Percentiles rank a stretch among this genome's conserved stretches.
phyloP scores from a whole-genome alignment of 345 rosid species.

The Populus euphratica region DNA sequence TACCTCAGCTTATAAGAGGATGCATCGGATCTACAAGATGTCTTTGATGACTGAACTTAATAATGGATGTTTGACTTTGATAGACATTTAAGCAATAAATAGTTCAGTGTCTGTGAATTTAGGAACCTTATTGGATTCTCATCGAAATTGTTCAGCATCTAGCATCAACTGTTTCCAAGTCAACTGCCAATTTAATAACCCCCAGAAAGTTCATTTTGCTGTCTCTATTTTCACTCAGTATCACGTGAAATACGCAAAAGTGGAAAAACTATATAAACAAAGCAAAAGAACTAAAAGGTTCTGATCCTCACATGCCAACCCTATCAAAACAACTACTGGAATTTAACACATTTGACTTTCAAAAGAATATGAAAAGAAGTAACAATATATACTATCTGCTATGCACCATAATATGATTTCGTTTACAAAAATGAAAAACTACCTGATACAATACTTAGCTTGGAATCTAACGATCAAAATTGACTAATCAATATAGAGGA shows the following conservation, averaged over 20 bases:
- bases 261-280: background rate
- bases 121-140: background rate
- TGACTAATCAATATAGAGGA: background rate
- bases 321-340: background rate
- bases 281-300: background rate
- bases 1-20: background rate
- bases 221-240: background rate
- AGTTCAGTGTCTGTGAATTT: background rate
- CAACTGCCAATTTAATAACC: background rate
- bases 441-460: background rate
- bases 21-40: background rate
- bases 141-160: background rate
- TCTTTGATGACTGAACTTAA: background rate
- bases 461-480: background rate
- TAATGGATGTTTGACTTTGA: too few species aligned
- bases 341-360: background rate
- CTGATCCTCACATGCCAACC: background rate
- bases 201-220: background rate
- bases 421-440: background rate
- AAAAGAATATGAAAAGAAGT: background rate
- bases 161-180: background rate
- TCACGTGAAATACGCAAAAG: constrained; percentile 3
- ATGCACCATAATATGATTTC: background rate
- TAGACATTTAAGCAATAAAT: too few species aligned
- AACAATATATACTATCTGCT: background rate